Base-by-base conservation (phyloP, 352 stramenopile genomes). In the Phytophthora colocasiae region DNA sequence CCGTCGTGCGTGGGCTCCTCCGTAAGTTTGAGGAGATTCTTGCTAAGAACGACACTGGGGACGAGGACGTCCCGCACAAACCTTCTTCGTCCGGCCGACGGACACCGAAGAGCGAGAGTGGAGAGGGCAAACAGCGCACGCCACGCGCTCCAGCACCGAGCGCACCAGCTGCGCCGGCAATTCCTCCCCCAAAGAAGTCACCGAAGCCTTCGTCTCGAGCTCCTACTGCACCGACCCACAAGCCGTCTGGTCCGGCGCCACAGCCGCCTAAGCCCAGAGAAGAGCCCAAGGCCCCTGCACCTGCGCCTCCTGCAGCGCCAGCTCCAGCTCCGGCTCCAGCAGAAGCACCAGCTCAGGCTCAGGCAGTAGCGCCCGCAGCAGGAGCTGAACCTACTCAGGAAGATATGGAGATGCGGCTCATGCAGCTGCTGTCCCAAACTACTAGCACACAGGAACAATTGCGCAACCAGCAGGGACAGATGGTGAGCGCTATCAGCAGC, bases 371-470 rank as follows among this genome's bases (percentile, higher is more conserved):
- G 1, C 45, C 51, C 6, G 50, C 59, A 56, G 44, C 58, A 51
- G 32, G 15, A 8, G 60, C 47, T 24, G 66, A 80, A 32, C 52
- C 68, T 3, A 62, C 58, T 14, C 74, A 90, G 46, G 78, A 84
- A 39, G 80, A 91, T 44, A 96, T 96, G 85, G 87, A 94, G 69
- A 81, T 73, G 58, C 81, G 71, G 41, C 70, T 96, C 17, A 79
- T 96, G 82, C 65, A 96, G 68, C 51, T 96, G 53, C 69, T 96
- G 46, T 90, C 83, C 57, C 85, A 96, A 76, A 96, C 85, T 6
- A 96, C 87, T 58, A 86, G 64, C 54, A 96, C 87, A 55, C 87
- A 96, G 69, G 80, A 92, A 73, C 87, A 96, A 69, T 66, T 96
- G 12, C 83, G 83, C 22, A 92, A 91, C 66, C 87, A 94, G 60